A percentile compares a stretch with the other conserved stretches of the same genome.
Conservation (phyloP, 140 eudicot species). For the Erigeron philadelphicus region DNA sequence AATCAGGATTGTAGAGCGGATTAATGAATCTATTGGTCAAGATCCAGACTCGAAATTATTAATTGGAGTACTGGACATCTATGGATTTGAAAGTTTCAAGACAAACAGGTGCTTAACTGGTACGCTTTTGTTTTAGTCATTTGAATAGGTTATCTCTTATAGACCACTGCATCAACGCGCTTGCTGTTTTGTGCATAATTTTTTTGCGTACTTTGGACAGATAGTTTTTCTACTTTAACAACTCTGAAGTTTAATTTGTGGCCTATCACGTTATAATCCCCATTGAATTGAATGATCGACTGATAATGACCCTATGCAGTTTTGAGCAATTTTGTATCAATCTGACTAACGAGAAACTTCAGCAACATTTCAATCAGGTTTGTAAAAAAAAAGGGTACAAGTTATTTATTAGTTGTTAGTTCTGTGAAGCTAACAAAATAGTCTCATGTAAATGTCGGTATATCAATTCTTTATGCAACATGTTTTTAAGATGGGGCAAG, state of each 20-base stretch:
- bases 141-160: conserved; percentile 38
- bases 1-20: conserved; percentile 84
- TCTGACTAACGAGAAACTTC: conserved; percentile 96
- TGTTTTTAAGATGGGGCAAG: conserved; percentile 99
- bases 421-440: conserved; percentile 25
- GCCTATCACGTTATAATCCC: conserved; percentile 17
- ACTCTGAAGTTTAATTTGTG: conserved; percentile 19
- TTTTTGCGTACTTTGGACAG: neutral
- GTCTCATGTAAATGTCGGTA: conserved; percentile 24
- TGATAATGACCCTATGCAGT: conserved; percentile 49
- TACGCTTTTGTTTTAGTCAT: conserved; percentile 84
- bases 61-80: conserved; percentile 93
- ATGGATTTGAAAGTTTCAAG: conserved; percentile 99
- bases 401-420: conserved; percentile 9
- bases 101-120: conserved; percentile 99
- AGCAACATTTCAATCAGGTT: conserved; percentile 99
- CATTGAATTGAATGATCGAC: conserved; percentile 18
- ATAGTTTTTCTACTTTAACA: conserved; percentile 3
- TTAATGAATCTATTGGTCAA: conserved; percentile 91
- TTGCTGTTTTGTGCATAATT: conserved; percentile 9
- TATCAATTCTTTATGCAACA: conserved; percentile 55
- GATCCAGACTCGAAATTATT: conserved; percentile 72
- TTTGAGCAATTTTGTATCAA: conserved; percentile 98
- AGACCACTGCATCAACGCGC: conserved; percentile 42
- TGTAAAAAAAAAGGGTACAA: conserved; percentile 2